A percentile compares a stretch with the other conserved stretches of the same genome.
Conservation (phyloP, 2,329 filamentous ascomycete genomes). For the Raffaelea deltoideospora region DNA sequence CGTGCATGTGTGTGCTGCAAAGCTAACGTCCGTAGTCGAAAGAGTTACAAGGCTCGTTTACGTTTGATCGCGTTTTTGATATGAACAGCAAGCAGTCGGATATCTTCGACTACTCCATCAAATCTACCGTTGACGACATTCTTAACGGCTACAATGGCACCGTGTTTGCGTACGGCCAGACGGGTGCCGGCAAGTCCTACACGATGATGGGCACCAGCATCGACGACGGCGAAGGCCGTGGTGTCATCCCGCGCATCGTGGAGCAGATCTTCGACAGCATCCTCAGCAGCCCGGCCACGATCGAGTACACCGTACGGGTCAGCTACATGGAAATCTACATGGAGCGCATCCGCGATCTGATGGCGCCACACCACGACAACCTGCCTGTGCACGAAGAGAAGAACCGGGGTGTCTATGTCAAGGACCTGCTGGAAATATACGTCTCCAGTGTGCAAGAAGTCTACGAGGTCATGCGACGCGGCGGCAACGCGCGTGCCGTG, state of each 20-base stretch:
- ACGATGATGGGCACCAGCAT: slow-evolving; percentile 98
- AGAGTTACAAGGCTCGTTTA: slow-evolving; percentile 75
- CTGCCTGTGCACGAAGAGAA: slow-evolving; percentile 97
- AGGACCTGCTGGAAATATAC: slow-evolving; percentile 86
- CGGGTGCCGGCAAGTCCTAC: slow-evolving; percentile 95
- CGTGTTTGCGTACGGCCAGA: slow-evolving; percentile 97
- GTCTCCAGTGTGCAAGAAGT: slow-evolving; percentile 92
- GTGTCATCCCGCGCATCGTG: slow-evolving; percentile 92
- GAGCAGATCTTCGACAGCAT: slow-evolving; percentile 97
- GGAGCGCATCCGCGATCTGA: slow-evolving; percentile 89
- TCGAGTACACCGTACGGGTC: slow-evolving; percentile 96
- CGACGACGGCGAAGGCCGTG: slow-evolving; percentile 72
- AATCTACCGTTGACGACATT: slow-evolving; percentile 91
- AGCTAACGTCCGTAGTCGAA: slow-evolving; percentile 45
- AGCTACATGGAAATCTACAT: slow-evolving; percentile 99
- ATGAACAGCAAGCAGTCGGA: slow-evolving; percentile 83
- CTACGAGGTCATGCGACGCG: slow-evolving; percentile 89
- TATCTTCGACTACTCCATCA: slow-evolving; percentile 97
- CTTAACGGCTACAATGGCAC: slow-evolving; percentile 98
- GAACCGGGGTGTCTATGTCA: slow-evolving; percentile 89
- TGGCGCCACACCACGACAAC: slow-evolving; percentile 89
- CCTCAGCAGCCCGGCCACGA: slow-evolving; percentile 76
- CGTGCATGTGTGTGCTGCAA: too few species aligned
- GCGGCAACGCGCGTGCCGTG: slow-evolving; percentile 78
- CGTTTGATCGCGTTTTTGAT: slow-evolving; percentile 94